Conservation (phyloP, 805 yeast species). For the Maudiozyma barnettii region DNA sequence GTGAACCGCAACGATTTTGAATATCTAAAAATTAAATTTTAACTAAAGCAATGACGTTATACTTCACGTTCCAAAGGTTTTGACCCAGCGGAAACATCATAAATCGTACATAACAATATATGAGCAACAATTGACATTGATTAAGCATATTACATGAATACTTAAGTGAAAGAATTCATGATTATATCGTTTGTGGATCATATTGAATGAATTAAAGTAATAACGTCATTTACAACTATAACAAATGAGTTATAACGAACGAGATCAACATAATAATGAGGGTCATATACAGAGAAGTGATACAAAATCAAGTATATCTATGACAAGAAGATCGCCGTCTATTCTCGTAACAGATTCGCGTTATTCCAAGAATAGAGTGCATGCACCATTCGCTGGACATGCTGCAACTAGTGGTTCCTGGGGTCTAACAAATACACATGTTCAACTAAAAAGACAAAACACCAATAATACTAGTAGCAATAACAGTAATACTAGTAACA, state of each 20-base stretch:
- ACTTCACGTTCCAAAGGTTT: too few relatives aligned
- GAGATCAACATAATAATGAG: neutral
- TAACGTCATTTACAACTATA: too few relatives aligned
- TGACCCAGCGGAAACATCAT: too few relatives aligned
- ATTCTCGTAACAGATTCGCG: constrained; percentile 88
- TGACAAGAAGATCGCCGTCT: constrained; percentile 79
- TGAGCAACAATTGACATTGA: too few relatives aligned
- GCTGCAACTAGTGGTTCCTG: constrained; percentile 22
- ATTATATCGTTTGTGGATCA: too few relatives aligned
- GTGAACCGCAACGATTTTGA: too few relatives aligned
- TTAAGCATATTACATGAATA: too few relatives aligned
- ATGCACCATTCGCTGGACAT: constrained; percentile 73
- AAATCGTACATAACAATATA: too few relatives aligned
- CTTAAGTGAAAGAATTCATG: too few relatives aligned
- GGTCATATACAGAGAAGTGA: neutral
- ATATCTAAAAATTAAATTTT: too few relatives aligned
- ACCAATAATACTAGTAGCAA: neutral
- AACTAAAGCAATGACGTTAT: neutral
- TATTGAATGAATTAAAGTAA: too few relatives aligned
- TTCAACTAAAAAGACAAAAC: neutral
- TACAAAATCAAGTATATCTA: neutral
- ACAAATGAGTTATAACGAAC: neutral
- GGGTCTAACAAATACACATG: neutral
- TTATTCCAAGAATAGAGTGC: constrained; percentile 39
- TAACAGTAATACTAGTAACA: neutral